phyloP scores from a whole-genome alignment of 257 asterid genomes.

The Schizonepeta tenuifolia region DNA sequence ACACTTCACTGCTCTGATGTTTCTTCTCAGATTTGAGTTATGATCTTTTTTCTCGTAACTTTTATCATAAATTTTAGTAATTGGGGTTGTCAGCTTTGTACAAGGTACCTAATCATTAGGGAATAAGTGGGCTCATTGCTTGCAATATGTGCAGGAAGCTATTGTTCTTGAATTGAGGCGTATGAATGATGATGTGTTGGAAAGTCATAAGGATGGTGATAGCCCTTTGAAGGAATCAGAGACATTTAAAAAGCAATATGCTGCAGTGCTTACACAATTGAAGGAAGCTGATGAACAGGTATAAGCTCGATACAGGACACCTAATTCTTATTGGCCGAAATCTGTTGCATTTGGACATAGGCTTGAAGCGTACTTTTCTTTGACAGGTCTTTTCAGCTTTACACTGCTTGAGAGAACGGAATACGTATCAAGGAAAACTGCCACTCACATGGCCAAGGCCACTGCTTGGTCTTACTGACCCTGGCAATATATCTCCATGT shows the following conservation, averaged over 20 bases:
- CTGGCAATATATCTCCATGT: constrained; percentile 38
- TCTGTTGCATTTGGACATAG: constrained; percentile 22
- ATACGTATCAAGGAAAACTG: constrained; percentile 67
- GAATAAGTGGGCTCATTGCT: constrained; percentile 33
- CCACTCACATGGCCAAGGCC: constrained; percentile 53
- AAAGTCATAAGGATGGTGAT: constrained; percentile 58
- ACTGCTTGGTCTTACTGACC: constrained; percentile 43
- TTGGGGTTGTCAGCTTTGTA: constrained; percentile 24
- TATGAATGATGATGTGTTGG: constrained; percentile 82
- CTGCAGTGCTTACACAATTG: constrained; percentile 73
- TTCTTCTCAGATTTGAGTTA: constrained; percentile 7
- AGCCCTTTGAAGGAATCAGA: constrained; percentile 77
- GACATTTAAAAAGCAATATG: constrained; percentile 83
- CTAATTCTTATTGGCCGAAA: constrained; percentile 6
- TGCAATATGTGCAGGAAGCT: constrained; percentile 69
- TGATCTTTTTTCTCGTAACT: not conserved
- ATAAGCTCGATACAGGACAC: constrained; percentile 31
- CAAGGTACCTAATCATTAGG: not conserved
- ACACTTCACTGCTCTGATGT: constrained; percentile 9
- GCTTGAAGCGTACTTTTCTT: constrained; percentile 13
- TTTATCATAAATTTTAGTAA: constrained; percentile 2
- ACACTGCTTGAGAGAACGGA: constrained; percentile 70
- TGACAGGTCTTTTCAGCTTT: constrained; percentile 75
- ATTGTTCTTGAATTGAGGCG: constrained; percentile 77
- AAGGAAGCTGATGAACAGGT: constrained; percentile 77